A percentile compares a stretch with the other conserved stretches of the same genome.
These are phyloP conservation scores for Melampsora medusae DNA, from an alignment of 1,284 basidiomycete genomes.

Conservation along the genomic window DNA sequence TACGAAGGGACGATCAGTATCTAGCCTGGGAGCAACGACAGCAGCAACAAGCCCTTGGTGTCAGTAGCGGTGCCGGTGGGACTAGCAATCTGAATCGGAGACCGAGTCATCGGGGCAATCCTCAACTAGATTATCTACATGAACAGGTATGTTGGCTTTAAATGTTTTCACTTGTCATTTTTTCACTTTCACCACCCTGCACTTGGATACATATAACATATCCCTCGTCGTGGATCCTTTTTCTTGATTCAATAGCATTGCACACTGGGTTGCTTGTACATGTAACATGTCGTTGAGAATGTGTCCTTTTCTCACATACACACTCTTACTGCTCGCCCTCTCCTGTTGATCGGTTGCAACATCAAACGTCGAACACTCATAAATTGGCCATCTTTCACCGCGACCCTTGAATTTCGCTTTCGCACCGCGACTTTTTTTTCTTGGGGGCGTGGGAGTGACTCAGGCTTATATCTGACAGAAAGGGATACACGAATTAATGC, in stretches of 20 bases:
- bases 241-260: constrained; percentile 59
- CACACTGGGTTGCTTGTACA: constrained; percentile 69
- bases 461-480: too few relatives aligned
- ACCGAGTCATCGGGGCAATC: constrained; percentile 70
- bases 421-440: too few relatives aligned
- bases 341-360: constrained; percentile 48
- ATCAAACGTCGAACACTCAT: too few relatives aligned
- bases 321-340: constrained; percentile 76
- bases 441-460: too few relatives aligned
- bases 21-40: constrained; percentile 62
- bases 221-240: constrained; percentile 46
- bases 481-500: too few relatives aligned
- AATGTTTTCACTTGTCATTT: constrained; percentile 51
- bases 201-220: too few relatives aligned
- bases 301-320: constrained; percentile 68
- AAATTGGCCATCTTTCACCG: too few relatives aligned
- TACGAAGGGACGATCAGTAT: constrained; percentile 51
- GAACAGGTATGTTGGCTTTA: constrained; percentile 70
- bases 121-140: constrained; percentile 81
- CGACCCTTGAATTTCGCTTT: too few relatives aligned
- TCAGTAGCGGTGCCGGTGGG: constrained; percentile 67
- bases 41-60: constrained; percentile 51
- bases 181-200: constrained; percentile 13
- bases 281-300: constrained; percentile 66
- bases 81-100: constrained; percentile 68